phyloP scores from a whole-genome alignment of 2,329 filamentous ascomycete genomes.

The Hymenoscyphus linearis region DNA sequence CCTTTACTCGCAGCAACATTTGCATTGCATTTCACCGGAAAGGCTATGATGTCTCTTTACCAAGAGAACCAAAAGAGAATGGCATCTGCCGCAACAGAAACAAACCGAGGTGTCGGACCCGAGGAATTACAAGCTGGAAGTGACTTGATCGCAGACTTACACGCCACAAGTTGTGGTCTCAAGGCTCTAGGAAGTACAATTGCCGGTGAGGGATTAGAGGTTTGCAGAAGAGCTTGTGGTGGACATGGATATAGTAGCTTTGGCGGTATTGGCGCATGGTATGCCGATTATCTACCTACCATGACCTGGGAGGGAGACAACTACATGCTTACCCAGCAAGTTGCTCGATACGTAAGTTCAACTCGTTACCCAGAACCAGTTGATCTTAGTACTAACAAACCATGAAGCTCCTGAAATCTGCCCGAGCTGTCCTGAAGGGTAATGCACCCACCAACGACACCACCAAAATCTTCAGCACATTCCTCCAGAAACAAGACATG shows the following conservation, averaged over 20 bases:
- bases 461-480: conserved; percentile 58
- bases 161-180: conserved; percentile 70
- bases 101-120: conserved; percentile 55
- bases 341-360: conserved; percentile 58
- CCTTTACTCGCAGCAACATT: conserved; percentile 70
- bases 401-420: conserved; percentile 62
- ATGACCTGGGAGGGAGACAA: conserved; percentile 60
- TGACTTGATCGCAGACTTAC: conserved; percentile 66
- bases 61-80: conserved; percentile 67
- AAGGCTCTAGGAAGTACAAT: conserved; percentile 69
- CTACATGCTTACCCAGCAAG: conserved; percentile 79
- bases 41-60: conserved; percentile 70
- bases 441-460: conserved; percentile 64
- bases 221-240: conserved; percentile 69
- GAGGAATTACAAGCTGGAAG: conserved; percentile 62
- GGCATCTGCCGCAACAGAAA: conserved; percentile 38
- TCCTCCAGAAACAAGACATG: conserved; percentile 60
- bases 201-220: conserved; percentile 68
- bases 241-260: conserved; percentile 73
- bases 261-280: conserved; percentile 70
- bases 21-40: conserved; percentile 74
- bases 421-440: conserved; percentile 61
- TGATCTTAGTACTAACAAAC: conserved; percentile 3
- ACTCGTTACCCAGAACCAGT: neutral
- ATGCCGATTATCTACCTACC: conserved; percentile 69